phyloP scores from a whole-genome alignment of 108 stramenopile species.

The Halocafeteria seosinensis region DNA sequence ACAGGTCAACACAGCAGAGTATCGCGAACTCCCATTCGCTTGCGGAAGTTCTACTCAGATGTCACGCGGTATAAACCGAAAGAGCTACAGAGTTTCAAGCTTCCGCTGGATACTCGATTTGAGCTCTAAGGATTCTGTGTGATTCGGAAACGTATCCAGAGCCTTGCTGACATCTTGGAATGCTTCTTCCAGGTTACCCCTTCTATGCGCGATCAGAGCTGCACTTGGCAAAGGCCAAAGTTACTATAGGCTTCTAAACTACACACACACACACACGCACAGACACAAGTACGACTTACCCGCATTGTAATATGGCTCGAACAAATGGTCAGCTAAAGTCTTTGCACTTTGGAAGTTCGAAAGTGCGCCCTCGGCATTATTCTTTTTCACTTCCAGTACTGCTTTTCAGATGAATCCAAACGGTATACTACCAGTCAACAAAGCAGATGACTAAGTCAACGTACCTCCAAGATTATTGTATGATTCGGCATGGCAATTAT shows the following conservation, averaged over 20 bases:
- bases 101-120: not conserved
- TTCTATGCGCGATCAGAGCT: constrained; percentile 28
- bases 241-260: no score
- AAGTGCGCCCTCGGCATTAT: constrained; percentile 27
- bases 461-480: constrained; percentile 37
- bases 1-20: no score
- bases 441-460: no score
- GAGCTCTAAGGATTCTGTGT: not conserved
- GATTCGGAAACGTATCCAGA: not conserved
- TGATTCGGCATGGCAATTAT: constrained; percentile 29
- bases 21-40: no score
- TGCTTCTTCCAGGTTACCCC: constrained; percentile 32
- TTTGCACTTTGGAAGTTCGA: constrained; percentile 16
- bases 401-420: no score
- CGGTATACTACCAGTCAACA: no score
- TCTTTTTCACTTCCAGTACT: constrained; percentile 35
- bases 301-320: constrained; percentile 33
- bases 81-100: no score
- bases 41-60: no score
- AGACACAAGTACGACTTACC: no score
- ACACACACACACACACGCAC: no score
- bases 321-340: constrained; percentile 21
- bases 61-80: no score
- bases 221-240: no score
- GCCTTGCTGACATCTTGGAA: not conserved